Evolutionary conservation across 495 filamentous ascomycete species (phyloP).

Genomic region (Podospora tetraspora): DNA sequence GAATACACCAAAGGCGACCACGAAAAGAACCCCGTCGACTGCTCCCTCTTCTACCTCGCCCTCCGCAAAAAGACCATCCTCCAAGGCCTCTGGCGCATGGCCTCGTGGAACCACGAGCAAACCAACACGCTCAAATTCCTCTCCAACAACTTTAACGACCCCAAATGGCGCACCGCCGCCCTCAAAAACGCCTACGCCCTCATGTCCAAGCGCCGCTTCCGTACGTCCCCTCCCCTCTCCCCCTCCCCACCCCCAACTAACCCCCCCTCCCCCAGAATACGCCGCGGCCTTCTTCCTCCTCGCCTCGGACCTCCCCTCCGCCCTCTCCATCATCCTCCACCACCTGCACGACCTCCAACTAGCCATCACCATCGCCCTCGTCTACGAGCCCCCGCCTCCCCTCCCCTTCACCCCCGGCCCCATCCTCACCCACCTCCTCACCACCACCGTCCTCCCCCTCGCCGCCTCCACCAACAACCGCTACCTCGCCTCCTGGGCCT

Average conservation of each 20-base stretch:
- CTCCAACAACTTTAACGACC: conserved; percentile 79
- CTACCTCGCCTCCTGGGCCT: conserved; percentile 95
- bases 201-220: conserved; percentile 83
- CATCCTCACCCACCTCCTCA: conserved; percentile 65
- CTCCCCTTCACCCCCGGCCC: conserved; percentile 60
- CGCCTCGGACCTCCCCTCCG: conserved; percentile 78
- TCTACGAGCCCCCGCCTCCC: conserved; percentile 73
- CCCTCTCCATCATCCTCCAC: conserved; percentile 75
- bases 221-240: conserved; percentile 38
- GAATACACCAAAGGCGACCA: conserved; percentile 85
- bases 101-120: conserved; percentile 84
- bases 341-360: conserved; percentile 86
- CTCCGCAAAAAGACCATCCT: conserved; percentile 88
- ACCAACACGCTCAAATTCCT: conserved; percentile 67
- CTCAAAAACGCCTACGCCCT: conserved; percentile 97
- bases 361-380: conserved; percentile 81
- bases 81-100: conserved; percentile 93
- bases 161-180: conserved; percentile 83
- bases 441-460: conserved; percentile 71
- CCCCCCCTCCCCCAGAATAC: conserved; percentile 57
- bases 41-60: conserved; percentile 86
- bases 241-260: background rate
- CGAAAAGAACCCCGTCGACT: conserved; percentile 83
- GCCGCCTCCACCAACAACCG: conserved; percentile 78
- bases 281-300: conserved; percentile 94